Percentiles rank a stretch among this genome's conserved stretches.
Evolutionary conservation across 768 basidiomycete species (phyloP).

Genomic region (Suillus subalutaceus): DNA sequence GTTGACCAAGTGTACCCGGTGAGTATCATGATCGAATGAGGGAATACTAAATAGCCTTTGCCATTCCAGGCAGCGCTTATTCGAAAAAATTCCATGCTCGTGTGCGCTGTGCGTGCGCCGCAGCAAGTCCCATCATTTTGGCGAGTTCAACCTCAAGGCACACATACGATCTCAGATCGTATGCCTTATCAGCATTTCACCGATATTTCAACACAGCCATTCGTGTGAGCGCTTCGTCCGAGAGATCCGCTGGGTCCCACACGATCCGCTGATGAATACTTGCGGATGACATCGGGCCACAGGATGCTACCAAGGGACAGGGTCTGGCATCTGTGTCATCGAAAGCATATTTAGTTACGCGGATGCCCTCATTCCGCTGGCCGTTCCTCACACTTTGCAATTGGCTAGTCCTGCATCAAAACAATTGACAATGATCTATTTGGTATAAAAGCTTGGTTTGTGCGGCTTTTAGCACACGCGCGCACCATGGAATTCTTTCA

Average conservation of each 20-base stretch:
- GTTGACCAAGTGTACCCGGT: slow-evolving; percentile 5
- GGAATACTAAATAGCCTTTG: slow-evolving; percentile 14
- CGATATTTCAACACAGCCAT: slow-evolving; percentile 20
- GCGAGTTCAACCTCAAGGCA: slow-evolving; percentile 25
- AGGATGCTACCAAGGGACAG: slow-evolving; percentile 2
- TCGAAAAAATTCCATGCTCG: slow-evolving; percentile 29
- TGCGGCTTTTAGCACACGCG: not conserved
- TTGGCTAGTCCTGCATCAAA: not conserved
- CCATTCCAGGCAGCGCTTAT: slow-evolving; percentile 21
- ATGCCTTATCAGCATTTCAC: slow-evolving; percentile 33
- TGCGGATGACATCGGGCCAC: slow-evolving; percentile 4
- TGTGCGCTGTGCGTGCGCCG: slow-evolving; percentile 17
- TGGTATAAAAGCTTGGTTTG: not conserved
- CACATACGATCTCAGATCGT: slow-evolving; percentile 30
- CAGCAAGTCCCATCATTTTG: slow-evolving; percentile 19
- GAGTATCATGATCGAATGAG: slow-evolving; percentile 19
- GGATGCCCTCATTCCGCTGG: slow-evolving; percentile 13
- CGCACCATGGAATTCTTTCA: not conserved
- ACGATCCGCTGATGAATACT: slow-evolving; percentile 5
- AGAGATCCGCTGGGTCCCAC: not conserved
- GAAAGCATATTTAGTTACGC: slow-evolving; percentile 6
- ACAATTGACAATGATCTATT: not conserved
- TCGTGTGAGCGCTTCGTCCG: not conserved
- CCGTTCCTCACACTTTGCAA: slow-evolving; percentile 1
- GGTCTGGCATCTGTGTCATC: slow-evolving; percentile 2